phyloP scores from a whole-genome alignment of 306 rosid genomes.

The apple (Malus domestica) region ASM211411v1 NC_041805.1:6965501-6966000 shows the following conservation, averaged over 20 bases:
- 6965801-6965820: not conserved
- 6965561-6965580: not conserved
- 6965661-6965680: not conserved
- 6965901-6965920: not conserved
- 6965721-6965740: not conserved
- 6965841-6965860: no score
- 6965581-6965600: not conserved
- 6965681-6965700: not conserved
- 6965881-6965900: not conserved
- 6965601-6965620: not conserved
- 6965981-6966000: not conserved
- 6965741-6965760: not conserved
- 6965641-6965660: not conserved
- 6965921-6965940: not conserved
- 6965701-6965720: not conserved
- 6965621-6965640: not conserved
- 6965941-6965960: not conserved
- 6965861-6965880: not conserved
- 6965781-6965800: not conserved
- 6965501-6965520: constrained; percentile 52
- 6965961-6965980: constrained; percentile 4
- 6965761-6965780: not conserved
- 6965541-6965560: not conserved
- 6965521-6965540: no score
- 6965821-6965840: not conserved